These are phyloP conservation scores for Dendrobium nobile DNA, from an alignment of 106 monocot species.

Conservation along the genomic window DNA sequence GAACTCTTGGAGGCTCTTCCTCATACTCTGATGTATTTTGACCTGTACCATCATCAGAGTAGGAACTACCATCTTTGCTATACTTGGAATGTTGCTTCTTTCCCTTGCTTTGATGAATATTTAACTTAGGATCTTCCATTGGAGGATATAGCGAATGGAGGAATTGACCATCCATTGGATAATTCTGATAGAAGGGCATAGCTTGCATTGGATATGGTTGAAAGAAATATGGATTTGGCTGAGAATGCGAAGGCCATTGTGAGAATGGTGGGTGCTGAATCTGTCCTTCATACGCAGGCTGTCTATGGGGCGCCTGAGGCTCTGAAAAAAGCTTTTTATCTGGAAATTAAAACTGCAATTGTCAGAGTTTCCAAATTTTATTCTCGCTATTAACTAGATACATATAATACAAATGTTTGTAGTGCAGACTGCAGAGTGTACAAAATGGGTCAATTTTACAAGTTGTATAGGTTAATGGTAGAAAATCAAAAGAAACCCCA, in stretches of 20 bases:
- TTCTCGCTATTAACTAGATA: no score
- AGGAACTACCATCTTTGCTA: conserved; percentile 33
- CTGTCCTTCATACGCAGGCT: conserved; percentile 20
- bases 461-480: no score
- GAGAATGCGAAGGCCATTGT: conserved; percentile 71
- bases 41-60: conserved; percentile 32
- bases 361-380: conserved; percentile 3
- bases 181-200: conserved; percentile 80
- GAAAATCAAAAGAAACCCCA: no score
- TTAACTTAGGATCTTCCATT: conserved; percentile 21
- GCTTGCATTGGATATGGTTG: conserved; percentile 72
- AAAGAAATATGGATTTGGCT: conserved; percentile 39
- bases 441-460: no score
- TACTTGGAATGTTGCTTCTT: conserved; percentile 35
- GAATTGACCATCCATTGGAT: conserved; percentile 41
- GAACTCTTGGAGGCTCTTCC: conserved; percentile 34
- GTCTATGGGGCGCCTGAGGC: conserved; percentile 9
- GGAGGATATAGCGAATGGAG: conserved; percentile 49
- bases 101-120: conserved; percentile 13
- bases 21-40: conserved; percentile 37
- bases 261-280: conserved; percentile 49
- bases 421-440: no score
- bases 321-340: conserved; percentile 27
- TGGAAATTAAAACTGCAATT: conserved; percentile 2
- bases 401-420: no score